Evolutionary conservation across 257 asterid species (phyloP), one percentile per base, ranked within the genome.

Genomic region (Plantago ovata): DNA sequence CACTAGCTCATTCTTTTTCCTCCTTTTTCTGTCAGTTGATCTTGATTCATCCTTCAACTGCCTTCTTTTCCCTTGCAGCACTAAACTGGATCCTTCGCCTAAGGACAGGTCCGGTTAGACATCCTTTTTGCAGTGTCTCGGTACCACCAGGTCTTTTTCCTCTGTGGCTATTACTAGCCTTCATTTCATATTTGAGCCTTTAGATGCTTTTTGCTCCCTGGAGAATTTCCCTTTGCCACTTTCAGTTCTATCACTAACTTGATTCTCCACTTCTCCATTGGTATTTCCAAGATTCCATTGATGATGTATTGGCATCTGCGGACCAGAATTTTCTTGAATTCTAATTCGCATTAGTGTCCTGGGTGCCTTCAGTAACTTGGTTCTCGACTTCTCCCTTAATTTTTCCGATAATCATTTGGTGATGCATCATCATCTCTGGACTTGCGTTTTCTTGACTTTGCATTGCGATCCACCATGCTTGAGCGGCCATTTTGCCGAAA

Each of bases 1-100:
- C 75, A 83, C 63, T 0, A 94, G 85, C 16, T 88, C 88, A 6
- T 70, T 90, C 66, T 58, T 85, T 66, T 78, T 87, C 44, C 70
- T 71, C 56, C 80, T 79, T 65, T 82, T 86, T 58, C 69, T 75
- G 24, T 59, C 83, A 52, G 65, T 73, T 20, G 46, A 58, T 57
- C 47, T 57, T 13, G 74, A 45, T 61, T 67, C 67, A 65, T 69
- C 76, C 19, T 56, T 67, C 20, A 53, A 23, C 48, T 21, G 64
- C 43, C 78, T 63, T 63, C 63, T 68, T 64, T 72, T 71, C 41
- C 68, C 60, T 55, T 53, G 66, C 57, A 36, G 15, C 9, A 42
- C 63, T 62, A 50, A 75, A 12, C 23, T 62, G 16, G 13, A 71
- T 69, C 57, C 74, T 24, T 65, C n/a, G 70, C 68, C 69, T 69